Conservation (phyloP, 768 basidiomycete genomes). For the Amanita exitialis region DNA sequence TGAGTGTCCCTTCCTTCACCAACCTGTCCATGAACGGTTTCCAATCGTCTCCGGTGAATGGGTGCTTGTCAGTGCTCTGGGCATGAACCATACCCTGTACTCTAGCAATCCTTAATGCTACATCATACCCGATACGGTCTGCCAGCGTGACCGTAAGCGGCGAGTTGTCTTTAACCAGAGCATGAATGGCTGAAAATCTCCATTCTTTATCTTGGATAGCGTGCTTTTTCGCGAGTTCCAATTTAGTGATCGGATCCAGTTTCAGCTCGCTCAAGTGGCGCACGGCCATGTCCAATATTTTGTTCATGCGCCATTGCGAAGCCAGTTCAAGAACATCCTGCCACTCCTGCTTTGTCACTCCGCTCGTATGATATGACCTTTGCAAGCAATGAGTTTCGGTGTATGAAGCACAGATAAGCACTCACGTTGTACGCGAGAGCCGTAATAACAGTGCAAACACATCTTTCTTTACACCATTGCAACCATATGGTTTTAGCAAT, state of each 20-base stretch:
- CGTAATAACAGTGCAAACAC: not conserved
- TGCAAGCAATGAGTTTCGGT: not conserved
- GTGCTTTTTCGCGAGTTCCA: slow-evolving; percentile 19
- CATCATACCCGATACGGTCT: slow-evolving; percentile 17
- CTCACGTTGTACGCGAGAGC: not conserved
- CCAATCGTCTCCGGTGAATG: not conserved
- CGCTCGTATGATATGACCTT: not conserved
- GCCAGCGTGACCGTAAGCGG: slow-evolving; percentile 17
- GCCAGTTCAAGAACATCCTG: slow-evolving; percentile 8
- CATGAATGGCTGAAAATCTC: slow-evolving; percentile 19
- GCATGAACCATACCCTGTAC: not conserved
- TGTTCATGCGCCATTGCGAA: slow-evolving; percentile 13
- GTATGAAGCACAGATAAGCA: not conserved
- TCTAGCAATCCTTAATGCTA: slow-evolving; percentile 13
- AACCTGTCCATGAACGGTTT: not conserved
- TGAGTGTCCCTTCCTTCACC: not conserved
- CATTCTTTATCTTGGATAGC: slow-evolving; percentile 19
- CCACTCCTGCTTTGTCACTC: slow-evolving; percentile 10
- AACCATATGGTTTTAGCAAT: not conserved
- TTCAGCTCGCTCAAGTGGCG: slow-evolving; percentile 10
- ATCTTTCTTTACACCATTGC: not conserved
- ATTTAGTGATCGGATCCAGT: slow-evolving; percentile 17
- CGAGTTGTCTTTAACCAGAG: slow-evolving; percentile 15
- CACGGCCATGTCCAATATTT: slow-evolving; percentile 17
- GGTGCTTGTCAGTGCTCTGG: not conserved